phyloP scores from a whole-genome alignment of 2,329 filamentous ascomycete genomes.

The Trichoderma simmonsii region DNA sequence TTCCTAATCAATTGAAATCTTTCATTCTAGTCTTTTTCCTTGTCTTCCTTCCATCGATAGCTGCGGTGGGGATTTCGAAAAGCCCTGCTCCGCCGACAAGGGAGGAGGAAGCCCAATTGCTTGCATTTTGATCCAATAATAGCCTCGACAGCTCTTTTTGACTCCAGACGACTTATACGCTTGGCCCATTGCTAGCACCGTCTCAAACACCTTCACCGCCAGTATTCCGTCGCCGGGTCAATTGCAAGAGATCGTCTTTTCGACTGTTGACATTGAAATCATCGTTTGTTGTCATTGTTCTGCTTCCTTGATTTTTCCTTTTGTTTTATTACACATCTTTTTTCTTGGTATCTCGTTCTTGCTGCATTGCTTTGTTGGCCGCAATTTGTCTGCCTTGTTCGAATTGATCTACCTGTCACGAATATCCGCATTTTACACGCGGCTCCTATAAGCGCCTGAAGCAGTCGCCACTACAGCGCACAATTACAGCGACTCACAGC shows the following conservation, averaged over 20 bases:
- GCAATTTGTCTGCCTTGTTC: background rate
- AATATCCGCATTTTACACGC: background rate
- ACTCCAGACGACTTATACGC: background rate
- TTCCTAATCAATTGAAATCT: constrained; percentile 4
- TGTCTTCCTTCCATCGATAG: background rate
- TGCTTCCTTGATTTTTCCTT: background rate
- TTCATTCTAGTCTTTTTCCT: background rate
- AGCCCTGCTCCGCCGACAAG: background rate
- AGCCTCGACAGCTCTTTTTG: background rate
- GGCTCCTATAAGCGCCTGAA: constrained; percentile 13
- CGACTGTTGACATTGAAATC: background rate
- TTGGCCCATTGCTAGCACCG: background rate
- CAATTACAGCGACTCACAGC: background rate
- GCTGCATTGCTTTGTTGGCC: background rate
- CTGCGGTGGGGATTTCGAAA: background rate
- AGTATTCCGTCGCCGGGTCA: background rate
- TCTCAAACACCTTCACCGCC: background rate
- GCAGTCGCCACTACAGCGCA: constrained; percentile 2
- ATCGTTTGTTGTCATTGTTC: background rate
- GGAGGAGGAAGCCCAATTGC: background rate
- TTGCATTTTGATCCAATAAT: background rate
- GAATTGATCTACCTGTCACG: background rate
- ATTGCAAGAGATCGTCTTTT: constrained; percentile 1
- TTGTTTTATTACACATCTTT: background rate
- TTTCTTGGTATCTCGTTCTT: background rate